Conservation (phyloP, 2,329 filamentous ascomycete species). For the Alternaria viburni region DNA sequence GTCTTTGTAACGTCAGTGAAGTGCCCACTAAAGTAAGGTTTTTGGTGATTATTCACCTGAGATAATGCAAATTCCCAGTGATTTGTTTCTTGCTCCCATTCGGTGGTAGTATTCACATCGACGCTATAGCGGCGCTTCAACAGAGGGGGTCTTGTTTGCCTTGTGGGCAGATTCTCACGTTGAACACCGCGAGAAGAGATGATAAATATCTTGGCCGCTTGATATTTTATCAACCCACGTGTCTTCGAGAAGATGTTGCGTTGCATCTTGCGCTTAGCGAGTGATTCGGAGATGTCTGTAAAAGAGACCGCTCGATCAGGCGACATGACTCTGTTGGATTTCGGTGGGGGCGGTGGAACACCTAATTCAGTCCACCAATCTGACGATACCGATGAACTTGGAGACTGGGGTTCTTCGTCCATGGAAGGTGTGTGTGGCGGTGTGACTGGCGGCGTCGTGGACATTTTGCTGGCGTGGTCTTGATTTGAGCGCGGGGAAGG, state of each 20-base stretch:
- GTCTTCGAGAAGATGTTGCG: conserved; percentile 15
- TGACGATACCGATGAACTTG: background rate
- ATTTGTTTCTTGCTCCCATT: background rate
- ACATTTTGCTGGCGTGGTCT: background rate
- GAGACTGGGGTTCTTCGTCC: background rate
- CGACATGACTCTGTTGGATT: background rate
- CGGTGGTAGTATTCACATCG: conserved; percentile 18
- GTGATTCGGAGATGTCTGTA: background rate
- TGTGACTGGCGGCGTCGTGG: background rate
- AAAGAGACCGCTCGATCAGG: background rate
- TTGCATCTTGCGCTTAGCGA: background rate
- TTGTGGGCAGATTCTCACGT: conserved; percentile 20
- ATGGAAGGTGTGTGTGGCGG: background rate
- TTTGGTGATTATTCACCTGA: background rate
- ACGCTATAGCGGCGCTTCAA: conserved; percentile 29
- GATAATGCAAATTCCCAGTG: background rate
- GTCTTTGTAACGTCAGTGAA: conserved; percentile 2
- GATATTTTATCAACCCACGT: conserved; percentile 1
- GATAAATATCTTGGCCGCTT: conserved; percentile 8
- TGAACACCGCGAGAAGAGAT: conserved; percentile 21
- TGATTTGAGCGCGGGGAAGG: background rate
- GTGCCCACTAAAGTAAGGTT: background rate
- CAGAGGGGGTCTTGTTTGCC: conserved; percentile 14
- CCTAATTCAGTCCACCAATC: background rate
- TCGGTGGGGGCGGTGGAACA: background rate